Evolutionary conservation across 306 rosid species (phyloP).

Genomic region (Ceratonia siliqua): DNA sequence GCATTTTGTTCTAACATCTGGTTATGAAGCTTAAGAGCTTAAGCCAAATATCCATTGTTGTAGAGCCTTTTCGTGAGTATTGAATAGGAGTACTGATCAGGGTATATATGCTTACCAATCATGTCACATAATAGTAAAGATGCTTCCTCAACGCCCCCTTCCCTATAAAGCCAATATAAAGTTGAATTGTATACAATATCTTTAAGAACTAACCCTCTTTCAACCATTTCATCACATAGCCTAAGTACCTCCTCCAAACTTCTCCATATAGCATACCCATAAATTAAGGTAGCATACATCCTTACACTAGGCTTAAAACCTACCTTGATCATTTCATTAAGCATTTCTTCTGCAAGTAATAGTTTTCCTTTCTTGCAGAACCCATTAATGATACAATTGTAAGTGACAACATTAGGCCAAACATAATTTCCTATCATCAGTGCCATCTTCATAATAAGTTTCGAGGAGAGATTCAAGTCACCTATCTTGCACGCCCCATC

Average conservation of each 20-base stretch:
- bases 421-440: constrained; percentile 43
- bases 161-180: constrained; percentile 54
- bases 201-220: constrained; percentile 53
- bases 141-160: constrained; percentile 52
- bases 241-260: constrained; percentile 54
- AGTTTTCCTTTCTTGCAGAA: constrained; percentile 52
- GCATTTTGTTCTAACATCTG: constrained; percentile 35
- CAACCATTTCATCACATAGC: constrained; percentile 58
- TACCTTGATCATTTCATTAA: constrained; percentile 42
- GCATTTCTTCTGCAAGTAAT: constrained; percentile 44
- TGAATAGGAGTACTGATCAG: constrained; percentile 60
- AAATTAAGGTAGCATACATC: constrained; percentile 55
- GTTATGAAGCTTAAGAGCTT: constrained; percentile 49
- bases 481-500: constrained; percentile 55
- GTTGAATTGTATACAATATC: constrained; percentile 52
- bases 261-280: constrained; percentile 55
- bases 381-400: constrained; percentile 57
- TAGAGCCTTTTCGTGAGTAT: constrained; percentile 55
- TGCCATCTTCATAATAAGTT: constrained; percentile 45
- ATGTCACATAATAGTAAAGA: constrained; percentile 51
- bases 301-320: constrained; percentile 45
- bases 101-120: constrained; percentile 43
- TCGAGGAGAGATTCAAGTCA: constrained; percentile 51
- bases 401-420: constrained; percentile 48
- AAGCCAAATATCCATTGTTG: constrained; percentile 44